Conservation (phyloP, 805 yeast genomes). For the Pichia phayaonensis region DNA sequence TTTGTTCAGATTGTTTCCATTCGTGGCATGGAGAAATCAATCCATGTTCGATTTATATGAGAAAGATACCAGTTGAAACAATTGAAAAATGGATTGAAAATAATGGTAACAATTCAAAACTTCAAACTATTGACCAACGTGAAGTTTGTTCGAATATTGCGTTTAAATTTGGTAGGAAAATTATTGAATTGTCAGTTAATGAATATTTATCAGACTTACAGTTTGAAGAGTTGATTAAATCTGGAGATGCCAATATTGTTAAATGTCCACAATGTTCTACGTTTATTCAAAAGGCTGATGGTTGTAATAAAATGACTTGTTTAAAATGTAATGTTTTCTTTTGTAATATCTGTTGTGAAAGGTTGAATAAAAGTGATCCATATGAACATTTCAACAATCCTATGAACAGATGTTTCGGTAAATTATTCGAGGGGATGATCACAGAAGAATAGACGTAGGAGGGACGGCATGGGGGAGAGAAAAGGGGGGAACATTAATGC, state of each 20-base stretch:
- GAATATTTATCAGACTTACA: conserved; percentile 40
- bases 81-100: conserved; percentile 29
- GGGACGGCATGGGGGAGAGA: no score
- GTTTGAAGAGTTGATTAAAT: conserved; percentile 36
- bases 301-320: conserved; percentile 61
- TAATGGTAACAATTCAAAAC: conserved; percentile 10
- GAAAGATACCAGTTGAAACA: conserved; percentile 31
- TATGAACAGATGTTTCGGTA: conserved; percentile 37
- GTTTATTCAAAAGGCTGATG: conserved; percentile 48
- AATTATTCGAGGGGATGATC: conserved; percentile 45
- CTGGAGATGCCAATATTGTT: conserved; percentile 35
- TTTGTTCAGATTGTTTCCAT: conserved; percentile 48
- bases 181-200: conserved; percentile 35
- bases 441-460: conserved; percentile 20
- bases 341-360: conserved; percentile 48
- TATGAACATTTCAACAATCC: conserved; percentile 45
- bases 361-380: conserved; percentile 34
- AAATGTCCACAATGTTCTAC: conserved; percentile 47
- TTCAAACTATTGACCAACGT: conserved; percentile 19
- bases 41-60: conserved; percentile 33
- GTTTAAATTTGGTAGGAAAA: conserved; percentile 38
- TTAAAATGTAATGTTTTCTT: conserved; percentile 39
- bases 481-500: no score
- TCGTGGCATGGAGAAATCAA: conserved; percentile 55
- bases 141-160: conserved; percentile 24